phyloP scores from a whole-genome alignment of 2,329 filamentous ascomycete genomes.

The Stromatinia cepivora region DNA sequence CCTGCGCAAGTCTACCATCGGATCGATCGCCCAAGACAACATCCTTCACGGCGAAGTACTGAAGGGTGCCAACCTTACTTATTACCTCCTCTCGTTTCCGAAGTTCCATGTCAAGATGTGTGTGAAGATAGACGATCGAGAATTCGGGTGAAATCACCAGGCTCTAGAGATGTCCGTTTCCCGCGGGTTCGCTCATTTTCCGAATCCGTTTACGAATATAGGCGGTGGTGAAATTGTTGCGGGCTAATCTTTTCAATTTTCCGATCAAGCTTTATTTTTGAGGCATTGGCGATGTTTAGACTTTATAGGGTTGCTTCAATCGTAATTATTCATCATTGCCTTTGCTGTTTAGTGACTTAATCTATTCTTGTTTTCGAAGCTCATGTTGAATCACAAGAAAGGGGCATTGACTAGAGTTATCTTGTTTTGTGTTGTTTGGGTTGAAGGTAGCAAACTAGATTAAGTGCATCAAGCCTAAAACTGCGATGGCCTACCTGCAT shows the following conservation, averaged over 20 bases:
- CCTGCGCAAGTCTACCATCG: background rate
- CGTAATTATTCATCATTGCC: background rate
- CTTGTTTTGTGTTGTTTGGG: background rate
- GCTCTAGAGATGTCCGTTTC: background rate
- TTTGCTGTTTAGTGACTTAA: no score
- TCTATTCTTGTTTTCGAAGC: no score
- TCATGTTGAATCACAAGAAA: no score
- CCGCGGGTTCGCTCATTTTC: slow-evolving; percentile 13
- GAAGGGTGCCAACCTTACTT: slow-evolving; percentile 1
- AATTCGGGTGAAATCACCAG: slow-evolving; percentile 16
- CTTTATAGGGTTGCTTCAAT: background rate
- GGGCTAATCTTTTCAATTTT: background rate
- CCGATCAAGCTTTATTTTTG: background rate
- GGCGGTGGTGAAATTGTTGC: background rate
- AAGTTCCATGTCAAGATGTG: slow-evolving; percentile 1
- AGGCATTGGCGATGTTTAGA: background rate
- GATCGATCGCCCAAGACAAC: background rate
- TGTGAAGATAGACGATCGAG: slow-evolving; percentile 6
- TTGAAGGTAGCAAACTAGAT: background rate
- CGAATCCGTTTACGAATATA: slow-evolving; percentile 22
- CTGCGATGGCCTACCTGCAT: background rate
- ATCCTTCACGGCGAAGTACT: background rate
- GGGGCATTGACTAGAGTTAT: background rate
- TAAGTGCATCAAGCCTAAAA: background rate
- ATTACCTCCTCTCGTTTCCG: background rate